These are phyloP conservation scores for Cutaneotrichosporon sp. DNA, from an alignment of 1,284 basidiomycete species.

Conservation along the genomic window DNA sequence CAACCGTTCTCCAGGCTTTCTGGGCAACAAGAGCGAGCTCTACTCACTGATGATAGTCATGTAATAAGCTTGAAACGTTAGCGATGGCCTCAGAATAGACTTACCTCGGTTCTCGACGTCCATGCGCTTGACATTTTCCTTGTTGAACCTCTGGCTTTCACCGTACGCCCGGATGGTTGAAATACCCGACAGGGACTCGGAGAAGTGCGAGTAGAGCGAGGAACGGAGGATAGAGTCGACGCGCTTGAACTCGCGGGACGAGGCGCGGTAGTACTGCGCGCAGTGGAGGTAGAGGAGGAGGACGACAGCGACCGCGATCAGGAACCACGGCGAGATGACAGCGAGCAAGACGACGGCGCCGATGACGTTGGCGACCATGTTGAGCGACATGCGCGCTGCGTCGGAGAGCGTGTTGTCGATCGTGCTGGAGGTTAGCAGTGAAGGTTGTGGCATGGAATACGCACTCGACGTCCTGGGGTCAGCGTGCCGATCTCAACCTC, in stretches of 20 bases:
- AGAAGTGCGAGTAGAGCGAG: constrained; percentile 80
- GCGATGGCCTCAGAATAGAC: background rate
- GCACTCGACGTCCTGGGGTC: constrained; percentile 71
- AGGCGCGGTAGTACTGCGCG: constrained; percentile 80
- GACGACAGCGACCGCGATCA: constrained; percentile 69
- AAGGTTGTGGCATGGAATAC: background rate
- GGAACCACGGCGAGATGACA: constrained; percentile 80
- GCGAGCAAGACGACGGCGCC: constrained; percentile 70
- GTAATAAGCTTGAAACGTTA: background rate
- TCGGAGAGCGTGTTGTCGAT: constrained; percentile 69
- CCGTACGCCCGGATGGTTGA: constrained; percentile 86
- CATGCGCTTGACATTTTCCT: constrained; percentile 73
- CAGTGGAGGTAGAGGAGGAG: constrained; percentile 60
- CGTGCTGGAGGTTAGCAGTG: constrained; percentile 52
- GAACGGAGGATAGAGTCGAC: constrained; percentile 52
- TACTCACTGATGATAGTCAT: background rate
- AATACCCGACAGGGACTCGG: constrained; percentile 81
- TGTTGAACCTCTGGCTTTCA: constrained; percentile 67
- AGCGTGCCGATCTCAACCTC: too few species aligned
- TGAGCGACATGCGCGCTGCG: constrained; percentile 71
- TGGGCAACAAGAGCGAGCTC: too few species aligned
- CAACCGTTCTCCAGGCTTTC: too few species aligned
- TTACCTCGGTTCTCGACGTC: constrained; percentile 81
- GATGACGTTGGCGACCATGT: constrained; percentile 31
- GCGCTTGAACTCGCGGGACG: constrained; percentile 82